These are phyloP conservation scores for Camelina hispida DNA, from an alignment of 345 rosid species.

Conservation along the genomic window DNA sequence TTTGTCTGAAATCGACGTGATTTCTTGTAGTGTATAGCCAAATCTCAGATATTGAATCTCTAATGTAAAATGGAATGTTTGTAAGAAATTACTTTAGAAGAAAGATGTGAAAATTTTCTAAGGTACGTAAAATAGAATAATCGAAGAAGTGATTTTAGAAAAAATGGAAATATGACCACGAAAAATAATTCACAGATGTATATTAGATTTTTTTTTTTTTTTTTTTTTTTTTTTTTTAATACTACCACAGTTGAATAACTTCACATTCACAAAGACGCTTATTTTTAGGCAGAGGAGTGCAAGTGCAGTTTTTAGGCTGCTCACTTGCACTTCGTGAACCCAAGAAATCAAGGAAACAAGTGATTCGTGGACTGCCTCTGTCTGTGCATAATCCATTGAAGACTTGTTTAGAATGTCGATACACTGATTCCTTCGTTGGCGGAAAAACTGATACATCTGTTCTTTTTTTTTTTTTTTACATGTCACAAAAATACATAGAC, in stretches of 20 bases:
- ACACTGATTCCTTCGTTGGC: slow-evolving; percentile 1
- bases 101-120: background rate
- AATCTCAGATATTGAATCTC: background rate
- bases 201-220: too few relatives aligned
- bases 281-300: slow-evolving; percentile 31
- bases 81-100: background rate
- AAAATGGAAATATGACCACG: background rate
- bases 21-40: background rate
- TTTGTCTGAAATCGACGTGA: too few relatives aligned
- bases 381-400: slow-evolving; percentile 39
- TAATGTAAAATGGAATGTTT: background rate
- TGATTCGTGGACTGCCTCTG: slow-evolving; percentile 22
- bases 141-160: background rate
- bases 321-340: slow-evolving; percentile 22
- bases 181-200: too few relatives aligned
- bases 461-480: slow-evolving; percentile 7
- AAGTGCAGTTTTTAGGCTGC: slow-evolving; percentile 34
- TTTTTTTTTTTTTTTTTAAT: background rate
- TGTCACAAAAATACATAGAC: slow-evolving; percentile 4
- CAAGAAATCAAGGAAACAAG: slow-evolving; percentile 36
- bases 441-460: background rate
- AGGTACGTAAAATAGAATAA: background rate
- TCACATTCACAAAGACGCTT: slow-evolving; percentile 29
- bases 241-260: slow-evolving; percentile 22
- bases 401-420: slow-evolving; percentile 19